Conservation (phyloP, 2,329 filamentous ascomycete genomes). For the Thelonectria discophora region DNA sequence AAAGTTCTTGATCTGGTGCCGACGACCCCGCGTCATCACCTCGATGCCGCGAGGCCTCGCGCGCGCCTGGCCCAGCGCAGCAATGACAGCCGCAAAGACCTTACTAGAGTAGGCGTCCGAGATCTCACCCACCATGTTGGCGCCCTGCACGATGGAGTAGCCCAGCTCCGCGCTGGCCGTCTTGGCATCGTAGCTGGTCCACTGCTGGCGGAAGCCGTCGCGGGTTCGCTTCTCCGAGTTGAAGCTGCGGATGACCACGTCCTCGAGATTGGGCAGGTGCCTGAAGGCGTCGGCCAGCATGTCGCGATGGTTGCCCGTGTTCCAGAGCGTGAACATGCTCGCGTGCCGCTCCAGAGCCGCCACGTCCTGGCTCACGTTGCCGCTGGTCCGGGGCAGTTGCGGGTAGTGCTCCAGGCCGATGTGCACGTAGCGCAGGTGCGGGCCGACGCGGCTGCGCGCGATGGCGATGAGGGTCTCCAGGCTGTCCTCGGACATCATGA, state of each 20-base stretch:
- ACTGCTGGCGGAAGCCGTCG: slow-evolving; percentile 54
- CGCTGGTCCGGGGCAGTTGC: slow-evolving; percentile 4
- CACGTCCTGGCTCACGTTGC: slow-evolving; percentile 20
- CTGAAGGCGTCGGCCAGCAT: slow-evolving; percentile 66
- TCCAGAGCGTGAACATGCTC: slow-evolving; percentile 44
- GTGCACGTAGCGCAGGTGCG: slow-evolving; percentile 50
- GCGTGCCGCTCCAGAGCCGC: slow-evolving; percentile 33
- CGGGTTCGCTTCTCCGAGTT: slow-evolving; percentile 58
- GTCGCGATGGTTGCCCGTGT: slow-evolving; percentile 57
- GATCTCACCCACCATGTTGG: not conserved
- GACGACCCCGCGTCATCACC: slow-evolving; percentile 51
- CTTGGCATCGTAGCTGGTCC: slow-evolving; percentile 64
- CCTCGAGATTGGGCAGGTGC: slow-evolving; percentile 63
- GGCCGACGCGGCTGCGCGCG: slow-evolving; percentile 55
- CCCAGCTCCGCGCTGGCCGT: slow-evolving; percentile 51
- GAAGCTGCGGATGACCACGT: slow-evolving; percentile 68
- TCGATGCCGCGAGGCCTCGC: slow-evolving; percentile 56
- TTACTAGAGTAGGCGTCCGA: slow-evolving; percentile 40
- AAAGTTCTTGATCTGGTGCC: slow-evolving; percentile 46
- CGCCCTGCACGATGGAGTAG: slow-evolving; percentile 24
- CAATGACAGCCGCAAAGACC: slow-evolving; percentile 53
- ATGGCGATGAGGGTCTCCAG: slow-evolving; percentile 64
- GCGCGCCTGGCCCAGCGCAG: slow-evolving; percentile 53
- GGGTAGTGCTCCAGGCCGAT: slow-evolving; percentile 43
- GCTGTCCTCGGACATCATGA: slow-evolving; percentile 68